phyloP scores from a whole-genome alignment of 345 rosid species.

The Brassica rapa region DNA sequence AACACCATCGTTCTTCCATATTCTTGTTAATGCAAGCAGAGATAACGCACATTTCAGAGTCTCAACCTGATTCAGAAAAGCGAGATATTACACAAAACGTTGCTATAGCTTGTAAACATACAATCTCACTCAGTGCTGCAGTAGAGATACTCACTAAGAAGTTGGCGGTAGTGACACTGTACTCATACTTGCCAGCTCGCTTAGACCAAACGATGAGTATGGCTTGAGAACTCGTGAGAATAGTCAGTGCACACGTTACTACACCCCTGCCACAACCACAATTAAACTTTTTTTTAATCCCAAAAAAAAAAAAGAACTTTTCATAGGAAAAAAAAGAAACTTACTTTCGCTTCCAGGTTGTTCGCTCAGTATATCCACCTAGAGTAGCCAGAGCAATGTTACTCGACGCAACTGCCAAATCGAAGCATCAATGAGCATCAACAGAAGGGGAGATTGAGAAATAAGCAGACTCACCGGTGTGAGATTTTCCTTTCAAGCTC shows the following conservation, averaged over 20 bases:
- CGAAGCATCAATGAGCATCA: slow-evolving; percentile 24
- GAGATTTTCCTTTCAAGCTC: slow-evolving; percentile 40
- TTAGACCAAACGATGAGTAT: slow-evolving; percentile 98
- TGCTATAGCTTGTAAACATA: not conserved
- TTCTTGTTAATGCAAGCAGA: slow-evolving; percentile 82
- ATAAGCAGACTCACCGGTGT: slow-evolving; percentile 16
- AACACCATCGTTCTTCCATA: slow-evolving; percentile 79
- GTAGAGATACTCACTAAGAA: slow-evolving; percentile 59
- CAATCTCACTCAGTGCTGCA: not conserved
- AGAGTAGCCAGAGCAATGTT: slow-evolving; percentile 45
- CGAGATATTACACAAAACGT: not conserved
- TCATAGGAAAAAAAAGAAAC: not conserved
- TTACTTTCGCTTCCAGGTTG: slow-evolving; percentile 84
- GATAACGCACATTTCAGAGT: slow-evolving; percentile 85
- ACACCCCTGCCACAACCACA: slow-evolving; percentile 47
- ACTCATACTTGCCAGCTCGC: slow-evolving; percentile 96
- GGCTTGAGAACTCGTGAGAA: slow-evolving; percentile 96
- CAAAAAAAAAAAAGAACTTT: too few relatives aligned
- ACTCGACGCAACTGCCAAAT: slow-evolving; percentile 45
- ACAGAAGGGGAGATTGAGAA: not conserved
- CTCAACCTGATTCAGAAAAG: slow-evolving; percentile 62
- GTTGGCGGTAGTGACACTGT: slow-evolving; percentile 95
- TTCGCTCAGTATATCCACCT: slow-evolving; percentile 46
- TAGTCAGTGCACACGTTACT: slow-evolving; percentile 80
- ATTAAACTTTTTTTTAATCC: not conserved